phyloP scores from a whole-genome alignment of 306 rosid species.

The Acmispon strigosus region DNA sequence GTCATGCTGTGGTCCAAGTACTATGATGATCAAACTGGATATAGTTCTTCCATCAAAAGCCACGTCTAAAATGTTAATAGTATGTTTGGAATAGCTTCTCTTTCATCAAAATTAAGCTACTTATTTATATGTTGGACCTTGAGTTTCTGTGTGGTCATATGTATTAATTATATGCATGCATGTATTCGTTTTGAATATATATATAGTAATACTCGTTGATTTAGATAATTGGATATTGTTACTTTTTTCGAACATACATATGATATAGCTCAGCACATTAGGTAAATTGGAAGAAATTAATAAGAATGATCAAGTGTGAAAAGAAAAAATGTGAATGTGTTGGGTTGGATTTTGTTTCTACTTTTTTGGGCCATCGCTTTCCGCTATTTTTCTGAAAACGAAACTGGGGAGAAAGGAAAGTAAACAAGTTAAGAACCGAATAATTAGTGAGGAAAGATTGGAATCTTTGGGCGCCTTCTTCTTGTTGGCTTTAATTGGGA shows the following conservation, averaged over 20 bases:
- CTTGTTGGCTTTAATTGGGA: background rate
- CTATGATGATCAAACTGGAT: slow-evolving; percentile 47
- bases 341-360: slow-evolving; percentile 17
- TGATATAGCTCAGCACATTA: too few relatives aligned
- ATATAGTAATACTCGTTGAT: background rate
- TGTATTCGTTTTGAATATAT: background rate
- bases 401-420: too few relatives aligned
- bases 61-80: slow-evolving; percentile 17
- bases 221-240: background rate
- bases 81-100: too few relatives aligned
- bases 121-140: background rate
- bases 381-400: too few relatives aligned
- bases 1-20: slow-evolving; percentile 73
- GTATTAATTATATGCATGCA: background rate
- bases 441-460: background rate
- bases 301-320: background rate
- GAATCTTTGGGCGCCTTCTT: slow-evolving; percentile 9
- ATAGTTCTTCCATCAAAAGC: slow-evolving; percentile 51
- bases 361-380: background rate
- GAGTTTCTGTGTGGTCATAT: background rate
- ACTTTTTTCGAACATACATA: too few relatives aligned
- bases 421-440: background rate
- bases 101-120: too few relatives aligned
- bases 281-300: background rate
- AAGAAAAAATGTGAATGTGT: background rate